Evolutionary conservation across 345 rosid genomes (phyloP), one percentile per base, ranked within the genome.

Genomic region (Rubroshorea leprosula): DNA sequence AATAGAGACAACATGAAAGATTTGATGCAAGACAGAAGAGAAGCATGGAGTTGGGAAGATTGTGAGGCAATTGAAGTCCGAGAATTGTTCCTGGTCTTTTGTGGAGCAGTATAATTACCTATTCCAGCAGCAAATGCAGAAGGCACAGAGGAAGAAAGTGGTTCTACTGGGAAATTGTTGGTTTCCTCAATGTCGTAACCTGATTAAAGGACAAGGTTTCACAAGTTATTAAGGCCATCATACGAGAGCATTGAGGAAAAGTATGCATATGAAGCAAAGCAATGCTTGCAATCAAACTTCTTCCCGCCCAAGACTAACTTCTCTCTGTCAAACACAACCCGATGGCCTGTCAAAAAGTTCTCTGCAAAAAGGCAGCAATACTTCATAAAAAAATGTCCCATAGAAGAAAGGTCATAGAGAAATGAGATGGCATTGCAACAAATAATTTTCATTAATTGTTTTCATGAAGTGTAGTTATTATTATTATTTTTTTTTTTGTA

Each of bases 261-360:
- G 19, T 15, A 52, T 6, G 25, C 14, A 17, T 23, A 13, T 10
- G n/a, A 12, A 18, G 23, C 6, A 66, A 55, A 65, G 4, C 11
- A 38, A 62, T 23, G 66, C 90, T 71, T 62, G 84, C 93, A 83
- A 62, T 92, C 72, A 62, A 82, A 80, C 73, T 78, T 79, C 86
- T 81, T 86, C 96, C 95, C 81, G 26, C 93, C 93, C 66, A 84
- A 77, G 44, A 81, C 55, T 14, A 80, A 78, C 49, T 78, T 81
- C 73, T 86, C 93, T 72, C 91, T 68, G 74, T 89, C 87, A 66
- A 92, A 84, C 18, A 86, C 81, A 41, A 86, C 82, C 6, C 80
- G 79, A 69, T 84, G 81, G 49, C 91, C 96, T 0, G 87, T 83
- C 98, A 93, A 89, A 64, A 89, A 85, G 67, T 86, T 86, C 54